Base-by-base conservation (phyloP, 768 basidiomycete species). In the Mycena albidolilacea region DNA sequence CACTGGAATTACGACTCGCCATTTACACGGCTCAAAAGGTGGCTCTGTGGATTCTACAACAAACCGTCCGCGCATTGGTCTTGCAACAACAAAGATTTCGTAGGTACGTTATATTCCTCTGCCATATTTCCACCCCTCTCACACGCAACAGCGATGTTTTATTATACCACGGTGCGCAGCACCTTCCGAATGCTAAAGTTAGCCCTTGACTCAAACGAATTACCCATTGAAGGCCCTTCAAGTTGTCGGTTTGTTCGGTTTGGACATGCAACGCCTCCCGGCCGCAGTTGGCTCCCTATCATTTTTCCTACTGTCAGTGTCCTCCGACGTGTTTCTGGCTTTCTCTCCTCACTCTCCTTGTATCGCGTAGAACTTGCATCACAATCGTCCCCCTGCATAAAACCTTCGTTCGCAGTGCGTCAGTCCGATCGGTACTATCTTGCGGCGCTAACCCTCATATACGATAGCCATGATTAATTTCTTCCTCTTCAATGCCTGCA, bases 201-300 rank as follows among this genome's bases (percentile, higher is more conserved):
- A n/a, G 35, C 19, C 10, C 46, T 37, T 21, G 37, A 52, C 38
- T 52, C 48, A 23, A 39, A 2, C 37, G 19, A 61, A 12, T 19
- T 10, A 60, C 58, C n/a, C 48, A 17, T 64, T 69, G 61, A 65
- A 86, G 82, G 87, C 86, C 4, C 79, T 92, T 7, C 91, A 91
- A 82, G 92, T 91, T 0, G 90, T 94, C 55, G 92, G 89, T 1
- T 81, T 95, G 12, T 95, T 95, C 75, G 93, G 93, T 23, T 79
- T 95, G 68, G 89, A 90, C 76, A 79, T 92, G 75, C 89, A 92
- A 70, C 86, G 93, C 41, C 84, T 93, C 60, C 87, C 93, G n/a
- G 92, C 92, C 7, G 84, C 89, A 64, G 73, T 91, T 35, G 92
- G 92, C 14, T 80, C 90, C 1, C 67, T 87, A 15, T 75, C 83